Evolutionary conservation across 257 asterid genomes (phyloP), one percentile per base, ranked within the genome.

Genomic region (Gentiana dahurica): DNA sequence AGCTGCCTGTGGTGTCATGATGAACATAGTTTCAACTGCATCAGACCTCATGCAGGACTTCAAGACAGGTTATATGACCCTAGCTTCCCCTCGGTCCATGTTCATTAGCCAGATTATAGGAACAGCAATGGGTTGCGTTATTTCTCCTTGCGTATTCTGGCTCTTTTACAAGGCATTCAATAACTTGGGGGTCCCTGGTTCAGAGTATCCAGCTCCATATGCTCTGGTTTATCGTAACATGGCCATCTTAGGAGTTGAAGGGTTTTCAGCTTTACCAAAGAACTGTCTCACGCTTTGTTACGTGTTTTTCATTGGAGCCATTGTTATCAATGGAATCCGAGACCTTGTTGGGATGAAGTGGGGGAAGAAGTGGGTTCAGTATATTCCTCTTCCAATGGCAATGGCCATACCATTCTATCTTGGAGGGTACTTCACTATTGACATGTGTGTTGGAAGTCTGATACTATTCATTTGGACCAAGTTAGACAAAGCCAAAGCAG

Each of bases 1-100:
- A 65, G 95, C 95, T 2, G 94, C 97, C 0, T 89, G 95, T 63
- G 97, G 97, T 1, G 97, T 89, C 58, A 86, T 89, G 97, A 89
- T 89, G 97, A 89, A 89, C 62, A 89, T 89, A 1, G 97, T 86
- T 36, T 66, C 97, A 3, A 89, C 97, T 2, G 97, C 97, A 54
- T 89, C 97, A 0, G 97, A 89, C 82, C 84, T 89, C 44, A 78
- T 77, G 4, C 97, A 86, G 73, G 97, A 86, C 57, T 89, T 89
- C 64, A 88, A 82, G 69, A 85, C 96, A 4, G 96, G 96, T 45
- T 88, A 88, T 62, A 63, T 85, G 90, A 88, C 96, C 55, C 73
- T 88, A 1, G 93, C 96, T 0, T 88, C 96, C 45, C 96, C 96
- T 0, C 68, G 96, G 63, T 82, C 96, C 63, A 88, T 88, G 96